Base-by-base conservation (phyloP, 2,329 filamentous ascomycete species). In the Byssochlamys sp. region DNA sequence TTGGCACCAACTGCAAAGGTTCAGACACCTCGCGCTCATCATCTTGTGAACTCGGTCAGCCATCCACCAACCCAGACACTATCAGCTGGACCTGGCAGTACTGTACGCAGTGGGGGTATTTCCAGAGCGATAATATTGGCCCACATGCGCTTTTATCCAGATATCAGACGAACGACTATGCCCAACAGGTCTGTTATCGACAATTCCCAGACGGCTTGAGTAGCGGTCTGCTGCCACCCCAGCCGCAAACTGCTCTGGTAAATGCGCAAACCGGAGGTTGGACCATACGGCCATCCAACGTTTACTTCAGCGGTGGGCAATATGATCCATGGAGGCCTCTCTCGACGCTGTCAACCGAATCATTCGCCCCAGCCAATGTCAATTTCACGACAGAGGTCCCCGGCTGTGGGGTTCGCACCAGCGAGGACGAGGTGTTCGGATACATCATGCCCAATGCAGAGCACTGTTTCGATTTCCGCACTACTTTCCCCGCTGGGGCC, bases 261-360 rank as follows among this genome's bases (percentile, higher is more conserved):
- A 82, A 82, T 63, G 56, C 59, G 4, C 56, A 73, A 55, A 78
- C 76, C 35, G 78, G 79, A 26, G 80, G 80, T 55, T 82, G 79
- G 79, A 63, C 65, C 48, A 77, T 81, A 56, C 76, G 78, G 1
- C 79, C 80, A 10, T 78, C 77, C 9, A 81, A 81, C 58, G 71
- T 74, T 1, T 81, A 77, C 69, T 81, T 77, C 71, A 76, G 70
- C 53, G 75, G 71, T 26, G 78, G 79, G 3, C 73, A 81, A 56
- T 80, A 75, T 60, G 80, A 82, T 57, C 79, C 79, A 2, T 83
- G 80, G 80, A 70, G 77, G 24, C 75, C 77, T 0, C 66, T 81
- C 2, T 77, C 74, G 0, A 71, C 75, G 0, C 68, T 81, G 0
- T 76, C 74, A 1, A 68, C 63, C 0, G 75, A 79, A 58, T 55